Conservation (phyloP, 140 eudicot species). For the Bidens hawaiensis region DNA sequence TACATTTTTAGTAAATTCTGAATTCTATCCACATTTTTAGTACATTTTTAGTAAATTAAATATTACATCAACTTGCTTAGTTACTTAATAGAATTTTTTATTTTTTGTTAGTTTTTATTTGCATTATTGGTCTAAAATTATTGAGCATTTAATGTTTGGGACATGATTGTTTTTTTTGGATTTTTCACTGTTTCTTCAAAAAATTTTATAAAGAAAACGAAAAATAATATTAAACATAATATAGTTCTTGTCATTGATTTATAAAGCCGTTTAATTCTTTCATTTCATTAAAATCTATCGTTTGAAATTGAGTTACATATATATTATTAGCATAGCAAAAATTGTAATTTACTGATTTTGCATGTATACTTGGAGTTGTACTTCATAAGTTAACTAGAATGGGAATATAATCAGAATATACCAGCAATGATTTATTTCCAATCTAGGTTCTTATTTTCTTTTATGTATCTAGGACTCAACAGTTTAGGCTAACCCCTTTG, state of each 20-base stretch:
- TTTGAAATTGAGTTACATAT: neutral
- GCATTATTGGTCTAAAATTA: neutral
- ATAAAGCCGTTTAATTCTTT: neutral
- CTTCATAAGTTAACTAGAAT: neutral
- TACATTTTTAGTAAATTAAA: too few species aligned
- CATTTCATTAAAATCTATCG: too few species aligned
- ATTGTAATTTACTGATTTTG: neutral
- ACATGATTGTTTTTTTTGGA: neutral
- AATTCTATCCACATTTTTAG: neutral
- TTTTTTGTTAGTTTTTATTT: too few species aligned
- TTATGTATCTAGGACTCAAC: neutral
- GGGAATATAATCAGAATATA: neutral
- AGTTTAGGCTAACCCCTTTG: neutral
- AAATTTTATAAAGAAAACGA: neutral
- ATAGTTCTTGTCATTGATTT: too few species aligned
- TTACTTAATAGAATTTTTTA: neutral
- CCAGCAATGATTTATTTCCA: neutral
- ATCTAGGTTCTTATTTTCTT: neutral
- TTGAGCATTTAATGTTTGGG: neutral
- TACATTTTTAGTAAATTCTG: neutral
- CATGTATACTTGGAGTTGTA: neutral
- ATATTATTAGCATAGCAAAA: neutral
- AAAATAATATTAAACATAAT: too few species aligned
- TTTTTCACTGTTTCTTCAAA: neutral
- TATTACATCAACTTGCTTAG: neutral